Conservation (phyloP, 192 early-diverging fungal species). For the Gigaspora rosea region DNA sequence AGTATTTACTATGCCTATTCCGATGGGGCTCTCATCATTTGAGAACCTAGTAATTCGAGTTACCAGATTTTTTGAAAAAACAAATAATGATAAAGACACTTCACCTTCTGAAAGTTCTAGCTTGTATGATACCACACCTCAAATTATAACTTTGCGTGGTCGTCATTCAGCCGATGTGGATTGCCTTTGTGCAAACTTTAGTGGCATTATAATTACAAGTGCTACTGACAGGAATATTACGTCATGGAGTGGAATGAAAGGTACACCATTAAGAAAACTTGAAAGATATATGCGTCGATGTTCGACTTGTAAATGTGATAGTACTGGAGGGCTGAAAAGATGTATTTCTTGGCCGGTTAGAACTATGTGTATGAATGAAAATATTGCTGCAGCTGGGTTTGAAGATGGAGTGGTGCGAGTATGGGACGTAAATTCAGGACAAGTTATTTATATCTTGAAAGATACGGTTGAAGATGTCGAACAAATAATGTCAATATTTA, state of each 20-base stretch:
- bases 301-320: constrained; percentile 26
- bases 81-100: no score
- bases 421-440: constrained; percentile 30
- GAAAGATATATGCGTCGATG: constrained; percentile 30
- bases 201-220: constrained; percentile 22
- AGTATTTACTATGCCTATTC: no score
- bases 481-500: constrained; percentile 11
- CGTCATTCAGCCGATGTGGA: constrained; percentile 27
- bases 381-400: constrained; percentile 26
- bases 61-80: no score
- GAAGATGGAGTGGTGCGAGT: constrained; percentile 35
- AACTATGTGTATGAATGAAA: constrained; percentile 23
- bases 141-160: constrained; percentile 26
- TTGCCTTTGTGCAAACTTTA: constrained; percentile 22
- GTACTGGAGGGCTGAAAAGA: constrained; percentile 20
- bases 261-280: constrained; percentile 18
- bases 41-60: no score
- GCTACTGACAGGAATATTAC: constrained; percentile 25
- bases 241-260: constrained; percentile 25
- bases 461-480: constrained; percentile 32
- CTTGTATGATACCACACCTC: not conserved
- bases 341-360: constrained; percentile 34
- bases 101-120: not conserved
- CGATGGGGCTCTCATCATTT: no score
- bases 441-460: constrained; percentile 27